Evolutionary conservation across 2,329 filamentous ascomycete genomes (phyloP), one percentile per base, ranked within the genome.

Genomic region (Sclerotinia glacialis): DNA sequence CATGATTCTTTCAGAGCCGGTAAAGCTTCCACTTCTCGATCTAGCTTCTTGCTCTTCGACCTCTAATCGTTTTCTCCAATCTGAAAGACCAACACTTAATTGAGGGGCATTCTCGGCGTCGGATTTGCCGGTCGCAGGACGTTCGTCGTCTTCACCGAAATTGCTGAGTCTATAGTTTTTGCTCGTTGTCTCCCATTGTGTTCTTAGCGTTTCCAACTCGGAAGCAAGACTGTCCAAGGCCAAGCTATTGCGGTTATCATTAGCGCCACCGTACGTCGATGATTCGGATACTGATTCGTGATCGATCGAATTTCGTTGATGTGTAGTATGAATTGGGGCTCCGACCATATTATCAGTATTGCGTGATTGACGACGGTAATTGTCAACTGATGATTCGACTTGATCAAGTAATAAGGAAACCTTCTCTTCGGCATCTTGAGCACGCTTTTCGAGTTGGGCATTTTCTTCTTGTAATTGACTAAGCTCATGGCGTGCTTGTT

Each of bases 111-210:
- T 74, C 53, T 81, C 81, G 31, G 80, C 79, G 5, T 64, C 62
- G 8, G 61, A 64, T 50, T 72, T 64, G 9, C 37, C 61, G 52
- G 73, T 72, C 7, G 65, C 63, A 47, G 71, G 66, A 61, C 80
- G 80, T 70, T 81, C 72, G 37, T 78, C 73, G 73, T 96, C 93
- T 76, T 97, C 93, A 73, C 96, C 96, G 62, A 90, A 88, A 74
- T 89, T 93, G 78, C 92, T 96, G 54, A 97, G 81, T 31, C 95
- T 89, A 78, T 98, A 97, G 74, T 92, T 96, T 78, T 96, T 95
- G 80, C 94, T 97, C 16, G 93, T 97, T 49, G 89, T 92, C 79
- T 98, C 93, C 95, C 95, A 99, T 74, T 97, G 93, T 63, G 83
- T 91, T 63, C 94, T 87, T 58, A 99, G 83, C 16, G 91, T 90